These are phyloP conservation scores for Fraxinus sp. DNA, from an alignment of 305 asterid genomes.

Conservation along the genomic window DNA sequence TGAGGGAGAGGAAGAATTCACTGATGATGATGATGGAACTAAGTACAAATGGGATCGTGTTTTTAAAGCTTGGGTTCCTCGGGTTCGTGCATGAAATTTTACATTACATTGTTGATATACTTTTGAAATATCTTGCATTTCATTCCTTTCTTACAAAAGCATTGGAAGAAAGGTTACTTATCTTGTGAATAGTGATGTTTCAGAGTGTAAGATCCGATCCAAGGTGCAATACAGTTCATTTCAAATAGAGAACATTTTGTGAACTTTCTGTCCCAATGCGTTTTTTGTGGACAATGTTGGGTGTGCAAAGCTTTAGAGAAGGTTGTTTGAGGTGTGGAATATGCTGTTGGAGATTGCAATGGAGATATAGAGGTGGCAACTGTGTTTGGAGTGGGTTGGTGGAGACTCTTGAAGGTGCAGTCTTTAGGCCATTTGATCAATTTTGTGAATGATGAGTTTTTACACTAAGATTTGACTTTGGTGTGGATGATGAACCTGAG, in stretches of 20 bases:
- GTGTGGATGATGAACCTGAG: not conserved
- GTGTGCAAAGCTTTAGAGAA: not conserved
- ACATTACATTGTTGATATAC: constrained; percentile 1
- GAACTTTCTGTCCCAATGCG: not conserved
- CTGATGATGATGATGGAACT: constrained; percentile 82
- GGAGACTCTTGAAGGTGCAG: not conserved
- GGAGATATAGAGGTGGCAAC: not conserved
- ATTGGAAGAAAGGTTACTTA: not conserved
- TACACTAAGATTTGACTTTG: not conserved
- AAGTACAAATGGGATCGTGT: constrained; percentile 78
- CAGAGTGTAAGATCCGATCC: not conserved
- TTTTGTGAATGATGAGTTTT: not conserved
- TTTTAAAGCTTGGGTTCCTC: constrained; percentile 88
- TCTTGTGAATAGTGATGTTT: not conserved
- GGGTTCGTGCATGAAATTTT: constrained; percentile 48
- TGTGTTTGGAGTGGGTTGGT: not conserved
- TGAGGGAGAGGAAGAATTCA: constrained; percentile 89
- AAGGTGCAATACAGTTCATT: not conserved
- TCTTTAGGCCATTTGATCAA: not conserved
- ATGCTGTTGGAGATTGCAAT: not conserved
- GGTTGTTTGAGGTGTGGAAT: not conserved
- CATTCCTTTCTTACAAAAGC: not conserved
- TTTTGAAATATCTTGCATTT: constrained; percentile 12
- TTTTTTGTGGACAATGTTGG: not conserved
- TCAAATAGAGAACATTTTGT: not conserved